Base-by-base conservation (phyloP, 1,284 basidiomycete genomes). In the Mycena sp. region DNA sequence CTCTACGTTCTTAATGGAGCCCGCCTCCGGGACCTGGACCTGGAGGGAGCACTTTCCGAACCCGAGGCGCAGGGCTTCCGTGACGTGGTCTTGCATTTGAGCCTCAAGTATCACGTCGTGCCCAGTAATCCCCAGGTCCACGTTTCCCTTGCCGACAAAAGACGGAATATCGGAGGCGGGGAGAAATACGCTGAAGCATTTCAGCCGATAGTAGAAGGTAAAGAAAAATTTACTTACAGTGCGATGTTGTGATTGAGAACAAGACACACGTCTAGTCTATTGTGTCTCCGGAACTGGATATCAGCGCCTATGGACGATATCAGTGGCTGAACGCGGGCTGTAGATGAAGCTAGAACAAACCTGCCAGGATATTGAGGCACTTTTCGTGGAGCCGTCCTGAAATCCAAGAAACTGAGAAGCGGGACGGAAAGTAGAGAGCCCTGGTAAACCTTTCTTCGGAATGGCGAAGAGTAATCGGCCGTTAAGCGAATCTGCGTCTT, bases 101-200 rank as follows among this genome's bases (percentile, higher is more conserved):
- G 95, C 86, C 79, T 99, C 97, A 60, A 96, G 88, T 68, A 99
- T 95, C 72, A 99, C 95, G 79, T 99, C 97, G 79, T 99, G 96
- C 1, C 97, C 97, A 7, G 95, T 97, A 67, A 97, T 96, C 6
- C 95, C 95, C 30, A 94, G 82, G 74, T 97, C 93, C 71, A 99
- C 93, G 73, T 98, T 95, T 58, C 97, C 97, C 77, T 98, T 95
- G 29, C 95, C 98, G 37, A 99, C 98, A 78, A 99, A 99, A 35
- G 96, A 97, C 12, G 97, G 97, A 68, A 99, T 99, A 74, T 99
- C 98, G 9, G 94, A 86, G 1, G 98, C 98, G 23, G 98, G 97
- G 19, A 99, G 90, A 80, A 99, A 99, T 30, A 99, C 93, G 21
- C 96, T 97, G 75, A 44, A 63, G 32, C 14, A 35, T 35, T 63